Evolutionary conservation across 1,139 yeast genomes (phyloP).

Genomic region (Geotrichum klebahnii): DNA sequence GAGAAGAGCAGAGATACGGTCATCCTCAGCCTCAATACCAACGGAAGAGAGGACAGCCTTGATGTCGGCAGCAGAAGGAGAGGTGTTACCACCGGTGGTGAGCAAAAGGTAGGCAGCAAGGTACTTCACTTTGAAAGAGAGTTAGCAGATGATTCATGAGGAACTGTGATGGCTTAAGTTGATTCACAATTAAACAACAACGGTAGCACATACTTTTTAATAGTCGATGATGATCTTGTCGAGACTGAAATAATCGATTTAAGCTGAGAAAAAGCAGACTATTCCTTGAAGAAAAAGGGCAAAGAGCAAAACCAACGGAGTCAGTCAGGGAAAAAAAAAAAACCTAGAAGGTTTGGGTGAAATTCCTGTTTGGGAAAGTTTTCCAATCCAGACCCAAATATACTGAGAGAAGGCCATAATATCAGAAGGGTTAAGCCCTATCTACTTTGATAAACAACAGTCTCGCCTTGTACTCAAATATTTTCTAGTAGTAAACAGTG

Average conservation of each 20-base stretch:
- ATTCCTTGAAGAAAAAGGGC: constrained; percentile 46
- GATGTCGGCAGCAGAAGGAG: constrained; percentile 93
- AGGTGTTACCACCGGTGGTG: constrained; percentile 47
- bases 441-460: too few species aligned
- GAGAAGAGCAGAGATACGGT: constrained; percentile 78
- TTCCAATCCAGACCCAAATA: too few species aligned
- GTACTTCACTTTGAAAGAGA: constrained; percentile 41
- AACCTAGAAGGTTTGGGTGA: neutral
- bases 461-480: too few species aligned
- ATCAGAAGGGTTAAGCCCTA: too few species aligned
- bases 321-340: neutral
- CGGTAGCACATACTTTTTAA: constrained; percentile 28
- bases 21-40: constrained; percentile 92
- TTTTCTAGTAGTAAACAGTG: too few species aligned
- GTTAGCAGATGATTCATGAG: constrained; percentile 11
- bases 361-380: too few species aligned
- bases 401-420: too few species aligned
- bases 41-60: constrained; percentile 84
- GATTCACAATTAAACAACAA: neutral
- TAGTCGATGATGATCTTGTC: constrained; percentile 10
- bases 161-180: neutral
- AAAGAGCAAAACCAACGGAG: constrained; percentile 19
- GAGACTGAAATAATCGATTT: constrained; percentile 52
- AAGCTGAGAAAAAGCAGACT: constrained; percentile 55
- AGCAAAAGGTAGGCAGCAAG: constrained; percentile 49